Percentiles rank a stretch among this genome's conserved stretches.
Conservation (phyloP, 2,329 filamentous ascomycete genomes). For the Botrytis byssoidea region DNA sequence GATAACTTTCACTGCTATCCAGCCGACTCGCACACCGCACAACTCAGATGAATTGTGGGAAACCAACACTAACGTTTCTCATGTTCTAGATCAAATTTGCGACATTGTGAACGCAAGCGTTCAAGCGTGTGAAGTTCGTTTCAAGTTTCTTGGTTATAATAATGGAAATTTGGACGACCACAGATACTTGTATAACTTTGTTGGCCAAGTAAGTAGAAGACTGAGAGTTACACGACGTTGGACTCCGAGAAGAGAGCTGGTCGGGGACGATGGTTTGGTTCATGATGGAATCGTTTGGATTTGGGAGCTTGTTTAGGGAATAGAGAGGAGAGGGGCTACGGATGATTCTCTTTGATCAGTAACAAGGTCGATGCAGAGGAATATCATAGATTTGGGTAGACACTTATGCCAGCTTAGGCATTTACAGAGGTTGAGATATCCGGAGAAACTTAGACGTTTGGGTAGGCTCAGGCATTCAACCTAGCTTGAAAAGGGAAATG, state of each 20-base stretch:
- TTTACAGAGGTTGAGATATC: neutral
- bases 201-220: fast-evolving
- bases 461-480: neutral
- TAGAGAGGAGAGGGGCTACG: neutral
- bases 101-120: neutral
- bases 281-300: neutral
- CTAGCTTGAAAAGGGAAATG: neutral
- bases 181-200: fast-evolving
- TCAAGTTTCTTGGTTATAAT: neutral
- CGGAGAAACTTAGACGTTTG: neutral
- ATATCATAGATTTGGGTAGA: neutral
- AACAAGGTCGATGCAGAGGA: neutral
- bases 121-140: neutral
- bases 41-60: neutral
- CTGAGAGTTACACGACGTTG: neutral
- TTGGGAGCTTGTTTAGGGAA: neutral
- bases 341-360: neutral
- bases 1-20: neutral
- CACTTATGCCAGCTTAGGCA: neutral
- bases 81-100: fast-evolving
- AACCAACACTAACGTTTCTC: neutral
- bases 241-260: neutral
- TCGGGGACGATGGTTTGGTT: neutral
- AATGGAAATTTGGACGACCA: too few species aligned
- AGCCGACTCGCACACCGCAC: neutral